Percentiles rank a stretch among this genome's conserved stretches.
Evolutionary conservation across 1,284 basidiomycete genomes (phyloP).

Genomic region (Inonotus hispidus): DNA sequence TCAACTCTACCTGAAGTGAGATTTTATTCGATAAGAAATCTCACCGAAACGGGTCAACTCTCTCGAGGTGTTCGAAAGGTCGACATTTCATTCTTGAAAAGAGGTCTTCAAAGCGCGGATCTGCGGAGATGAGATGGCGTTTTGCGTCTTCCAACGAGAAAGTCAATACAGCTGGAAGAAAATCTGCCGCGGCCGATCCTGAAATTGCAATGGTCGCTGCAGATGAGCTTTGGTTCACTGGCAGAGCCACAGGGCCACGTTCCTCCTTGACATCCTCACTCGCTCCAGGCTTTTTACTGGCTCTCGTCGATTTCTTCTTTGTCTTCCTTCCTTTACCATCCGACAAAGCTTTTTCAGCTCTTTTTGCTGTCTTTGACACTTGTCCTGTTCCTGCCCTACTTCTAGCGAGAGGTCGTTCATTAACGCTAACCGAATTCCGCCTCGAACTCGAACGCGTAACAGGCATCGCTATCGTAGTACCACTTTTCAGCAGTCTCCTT

Average conservation of each 20-base stretch:
- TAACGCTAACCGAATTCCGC: conserved; percentile 2
- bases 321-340: background rate
- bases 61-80: conserved; percentile 69
- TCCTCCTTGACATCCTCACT: background rate
- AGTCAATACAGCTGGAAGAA: conserved; percentile 60
- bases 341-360: background rate
- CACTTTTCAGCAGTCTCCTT: background rate
- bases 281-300: background rate
- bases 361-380: background rate
- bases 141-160: conserved; percentile 76
- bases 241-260: background rate
- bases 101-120: conserved; percentile 66
- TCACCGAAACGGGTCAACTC: conserved; percentile 71
- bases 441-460: conserved; percentile 11
- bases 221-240: too few species aligned
- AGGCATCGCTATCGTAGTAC: conserved; percentile 4
- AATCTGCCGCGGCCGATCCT: conserved; percentile 7
- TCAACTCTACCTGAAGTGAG: background rate
- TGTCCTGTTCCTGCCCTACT: background rate
- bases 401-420: background rate
- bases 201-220: background rate
- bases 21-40: conserved; percentile 11
- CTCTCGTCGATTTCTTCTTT: background rate
- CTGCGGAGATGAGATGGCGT: conserved; percentile 60
- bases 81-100: conserved; percentile 64